phyloP scores from a whole-genome alignment of 495 filamentous ascomycete species.

The Daldinia vernicosa region DNA sequence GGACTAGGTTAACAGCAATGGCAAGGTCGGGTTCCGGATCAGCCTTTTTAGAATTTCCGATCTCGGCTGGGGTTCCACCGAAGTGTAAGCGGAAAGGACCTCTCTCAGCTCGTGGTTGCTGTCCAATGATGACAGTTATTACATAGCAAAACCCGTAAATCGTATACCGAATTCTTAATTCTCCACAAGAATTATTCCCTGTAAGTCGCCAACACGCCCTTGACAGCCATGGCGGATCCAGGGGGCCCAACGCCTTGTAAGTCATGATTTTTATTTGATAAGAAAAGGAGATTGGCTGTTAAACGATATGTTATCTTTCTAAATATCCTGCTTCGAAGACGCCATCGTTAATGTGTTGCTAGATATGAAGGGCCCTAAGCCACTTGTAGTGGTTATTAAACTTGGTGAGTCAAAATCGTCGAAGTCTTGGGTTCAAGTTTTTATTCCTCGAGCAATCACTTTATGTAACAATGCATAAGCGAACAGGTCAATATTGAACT shows the following conservation, averaged over 20 bases:
- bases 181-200: constrained; percentile 20
- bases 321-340: constrained; percentile 3
- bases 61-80: constrained; percentile 25
- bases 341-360: constrained; percentile 26
- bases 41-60: constrained; percentile 24
- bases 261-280: constrained; percentile 19
- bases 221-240: constrained; percentile 36
- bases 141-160: not conserved
- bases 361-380: constrained; percentile 63
- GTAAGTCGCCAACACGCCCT: constrained; percentile 29
- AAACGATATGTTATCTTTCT: not conserved
- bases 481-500: constrained; percentile 11
- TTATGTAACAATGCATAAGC: not conserved
- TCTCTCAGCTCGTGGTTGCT: not conserved
- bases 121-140: not conserved
- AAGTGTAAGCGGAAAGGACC: constrained; percentile 1
- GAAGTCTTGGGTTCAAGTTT: not conserved
- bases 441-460: not conserved
- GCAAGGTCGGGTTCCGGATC: not conserved
- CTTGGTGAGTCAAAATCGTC: constrained; percentile 69
- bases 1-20: not conserved
- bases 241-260: constrained; percentile 41
- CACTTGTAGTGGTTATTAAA: constrained; percentile 89
- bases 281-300: constrained; percentile 14
- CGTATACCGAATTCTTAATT: no score